Base-by-base conservation (phyloP, 2,329 filamentous ascomycete species). In the Colletotrichum agaves region DNA sequence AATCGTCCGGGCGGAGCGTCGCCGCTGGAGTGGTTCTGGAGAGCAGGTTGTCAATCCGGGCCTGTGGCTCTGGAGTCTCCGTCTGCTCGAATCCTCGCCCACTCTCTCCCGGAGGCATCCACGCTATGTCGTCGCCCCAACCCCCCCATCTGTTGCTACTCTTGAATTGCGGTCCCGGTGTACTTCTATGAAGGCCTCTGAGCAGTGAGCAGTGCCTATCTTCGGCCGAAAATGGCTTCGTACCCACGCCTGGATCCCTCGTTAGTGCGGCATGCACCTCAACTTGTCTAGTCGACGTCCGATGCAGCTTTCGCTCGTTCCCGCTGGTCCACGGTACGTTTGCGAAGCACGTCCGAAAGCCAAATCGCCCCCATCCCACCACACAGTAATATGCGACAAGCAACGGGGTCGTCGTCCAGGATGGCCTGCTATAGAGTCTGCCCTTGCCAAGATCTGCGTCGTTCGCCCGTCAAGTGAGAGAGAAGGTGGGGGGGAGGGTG, bases 401-500 rank as follows among this genome's bases (percentile, higher is more conserved):
- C 37, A 63, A 67, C 37, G 50, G 58, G 44, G 49, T 49, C 46
- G 43, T 33, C 23, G 60, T 39, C 64, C 39, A 53, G 64, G 64
- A 64, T 67, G 41, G 64, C 61, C 61, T 67, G 64, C 46, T 37
- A 46, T 10, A 37, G 10, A 23, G 17, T 61, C 39, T 27, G 15
- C 37, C 64, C 60, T 47, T 46, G 52, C 64, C 44, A 47, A 55
- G 64, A 59, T 67, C 61, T 47, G 50, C 59, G 23, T 67, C 52
- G 31, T 27, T 63, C 37, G 37, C 31, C 44, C 46, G 37, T 31
- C 21, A 47, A 58, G 53, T 50, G 31, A 23, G 39, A 39, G 37
- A 7, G 47, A 53, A n/a, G n/a, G n/a, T n/a, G n/a, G n/a, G n/a
- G n/a, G n/a, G n/a, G n/a, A n/a, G n/a, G n/a, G n/a, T n/a, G n/a